Percentiles rank a stretch among this genome's conserved stretches.
Conservation (phyloP, 2,329 filamentous ascomycete genomes). For the Microsporum audouinii region DNA sequence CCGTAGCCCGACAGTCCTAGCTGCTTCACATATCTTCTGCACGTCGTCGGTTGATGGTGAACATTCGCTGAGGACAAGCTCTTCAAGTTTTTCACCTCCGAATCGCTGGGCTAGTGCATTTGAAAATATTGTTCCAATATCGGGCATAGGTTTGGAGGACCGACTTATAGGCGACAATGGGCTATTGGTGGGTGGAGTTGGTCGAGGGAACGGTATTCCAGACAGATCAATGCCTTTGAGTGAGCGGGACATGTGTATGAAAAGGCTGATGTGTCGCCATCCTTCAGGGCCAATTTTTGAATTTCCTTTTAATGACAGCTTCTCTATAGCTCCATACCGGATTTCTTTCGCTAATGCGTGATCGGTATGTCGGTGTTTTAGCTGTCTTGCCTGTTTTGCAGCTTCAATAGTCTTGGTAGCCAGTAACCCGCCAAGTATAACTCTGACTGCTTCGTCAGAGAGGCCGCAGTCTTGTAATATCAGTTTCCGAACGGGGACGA, state of each 20-base stretch:
- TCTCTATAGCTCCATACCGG: slow-evolving; percentile 62
- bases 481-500: slow-evolving; percentile 81
- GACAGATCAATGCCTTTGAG: slow-evolving; percentile 80
- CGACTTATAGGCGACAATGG: slow-evolving; percentile 16
- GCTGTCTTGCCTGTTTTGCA: slow-evolving; percentile 38
- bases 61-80: slow-evolving; percentile 74
- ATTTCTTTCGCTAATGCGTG: slow-evolving; percentile 31
- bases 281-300: slow-evolving; percentile 69
- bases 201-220: slow-evolving; percentile 62
- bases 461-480: slow-evolving; percentile 79
- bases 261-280: slow-evolving; percentile 83
- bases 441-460: slow-evolving; percentile 73
- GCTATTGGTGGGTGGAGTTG: slow-evolving; percentile 14
- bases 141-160: slow-evolving; percentile 25
- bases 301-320: slow-evolving; percentile 81
- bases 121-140: slow-evolving; percentile 56
- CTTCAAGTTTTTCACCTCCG: slow-evolving; percentile 63
- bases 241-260: slow-evolving; percentile 79
- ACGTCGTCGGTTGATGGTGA: slow-evolving; percentile 60
- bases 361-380: not conserved
- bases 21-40: slow-evolving; percentile 65
- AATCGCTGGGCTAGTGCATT: slow-evolving; percentile 67
- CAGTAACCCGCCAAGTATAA: slow-evolving; percentile 74
- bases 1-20: slow-evolving; percentile 64
- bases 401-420: slow-evolving; percentile 59